These are phyloP conservation scores for Erigeron canadensis DNA, from an alignment of 129 eudicot species.

Conservation along the genomic window DNA sequence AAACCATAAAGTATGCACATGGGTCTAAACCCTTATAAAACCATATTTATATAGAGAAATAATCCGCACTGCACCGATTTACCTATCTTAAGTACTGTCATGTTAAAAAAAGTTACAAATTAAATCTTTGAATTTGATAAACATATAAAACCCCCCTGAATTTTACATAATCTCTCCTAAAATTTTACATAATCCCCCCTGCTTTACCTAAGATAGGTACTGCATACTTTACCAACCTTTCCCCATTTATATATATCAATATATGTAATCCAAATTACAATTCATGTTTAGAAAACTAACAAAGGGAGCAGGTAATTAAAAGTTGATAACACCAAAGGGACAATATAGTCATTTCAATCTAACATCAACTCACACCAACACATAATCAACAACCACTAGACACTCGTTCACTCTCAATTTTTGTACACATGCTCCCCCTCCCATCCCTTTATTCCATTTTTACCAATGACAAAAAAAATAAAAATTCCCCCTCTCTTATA, in stretches of 20 bases:
- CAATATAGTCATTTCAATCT: slow-evolving; percentile 19
- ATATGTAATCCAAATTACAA: not conserved
- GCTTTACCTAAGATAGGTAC: too few relatives aligned
- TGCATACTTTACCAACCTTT: too few relatives aligned
- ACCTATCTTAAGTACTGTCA: too few relatives aligned
- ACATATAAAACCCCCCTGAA: too few relatives aligned
- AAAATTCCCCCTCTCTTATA: slow-evolving; percentile 17
- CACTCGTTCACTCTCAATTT: slow-evolving; percentile 15
- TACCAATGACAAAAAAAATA: slow-evolving; percentile 33
- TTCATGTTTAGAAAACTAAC: not conserved
- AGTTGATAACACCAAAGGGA: slow-evolving; percentile 23
- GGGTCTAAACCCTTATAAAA: not conserved
- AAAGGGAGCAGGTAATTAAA: slow-evolving; percentile 4
- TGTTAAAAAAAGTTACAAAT: too few relatives aligned
- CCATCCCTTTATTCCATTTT: slow-evolving; percentile 33
- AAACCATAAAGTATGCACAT: not conserved
- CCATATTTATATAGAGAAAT: too few relatives aligned
- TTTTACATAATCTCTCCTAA: too few relatives aligned
- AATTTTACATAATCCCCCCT: too few relatives aligned
- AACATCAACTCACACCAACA: not conserved
- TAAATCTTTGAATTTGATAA: too few relatives aligned
- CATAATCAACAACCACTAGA: slow-evolving; percentile 23
- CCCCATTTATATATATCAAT: too few relatives aligned
- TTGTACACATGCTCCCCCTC: slow-evolving; percentile 22
- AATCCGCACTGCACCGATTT: too few relatives aligned